These are phyloP conservation scores for Saturnispora bothae DNA, from an alignment of 805 yeast genomes.

Conservation along the genomic window DNA sequence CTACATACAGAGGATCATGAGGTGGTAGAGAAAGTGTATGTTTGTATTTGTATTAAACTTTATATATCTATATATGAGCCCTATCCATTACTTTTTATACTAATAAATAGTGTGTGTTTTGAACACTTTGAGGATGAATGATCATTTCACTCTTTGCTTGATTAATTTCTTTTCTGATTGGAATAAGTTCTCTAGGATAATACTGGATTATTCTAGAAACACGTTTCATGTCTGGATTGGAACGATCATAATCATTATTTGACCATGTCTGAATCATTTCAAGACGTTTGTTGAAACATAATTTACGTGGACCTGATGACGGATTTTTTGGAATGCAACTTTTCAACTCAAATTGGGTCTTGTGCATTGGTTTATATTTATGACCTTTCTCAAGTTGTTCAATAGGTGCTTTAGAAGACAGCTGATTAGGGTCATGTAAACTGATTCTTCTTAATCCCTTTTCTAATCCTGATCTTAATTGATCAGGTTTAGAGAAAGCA, in stretches of 20 bases:
- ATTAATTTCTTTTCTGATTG: conserved; percentile 56
- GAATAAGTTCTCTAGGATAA: conserved; percentile 41
- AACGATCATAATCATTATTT: conserved; percentile 41
- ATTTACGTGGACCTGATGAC: background rate
- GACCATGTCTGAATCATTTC: conserved; percentile 35
- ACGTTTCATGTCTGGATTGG: conserved; percentile 41
- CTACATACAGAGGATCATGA: conserved; percentile 72
- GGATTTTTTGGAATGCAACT: background rate
- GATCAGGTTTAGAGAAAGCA: background rate
- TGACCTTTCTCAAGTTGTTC: background rate
- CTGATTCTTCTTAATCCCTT: background rate
- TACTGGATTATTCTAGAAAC: conserved; percentile 31
- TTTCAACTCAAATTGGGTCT: background rate
- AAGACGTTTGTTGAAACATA: background rate
- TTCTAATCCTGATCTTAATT: background rate
- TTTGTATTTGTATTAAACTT: background rate
- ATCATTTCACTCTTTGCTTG: conserved; percentile 54
- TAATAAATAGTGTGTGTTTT: conserved; percentile 57
- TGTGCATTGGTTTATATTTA: background rate
- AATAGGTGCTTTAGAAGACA: background rate
- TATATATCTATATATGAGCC: too few relatives aligned
- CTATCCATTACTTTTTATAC: too few relatives aligned
- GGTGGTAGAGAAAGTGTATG: background rate
- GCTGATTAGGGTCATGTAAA: background rate
- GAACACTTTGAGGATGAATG: conserved; percentile 51